Conservation (phyloP, 2,329 filamentous ascomycete species). For the Neofusicoccum kwambonambiense region DNA sequence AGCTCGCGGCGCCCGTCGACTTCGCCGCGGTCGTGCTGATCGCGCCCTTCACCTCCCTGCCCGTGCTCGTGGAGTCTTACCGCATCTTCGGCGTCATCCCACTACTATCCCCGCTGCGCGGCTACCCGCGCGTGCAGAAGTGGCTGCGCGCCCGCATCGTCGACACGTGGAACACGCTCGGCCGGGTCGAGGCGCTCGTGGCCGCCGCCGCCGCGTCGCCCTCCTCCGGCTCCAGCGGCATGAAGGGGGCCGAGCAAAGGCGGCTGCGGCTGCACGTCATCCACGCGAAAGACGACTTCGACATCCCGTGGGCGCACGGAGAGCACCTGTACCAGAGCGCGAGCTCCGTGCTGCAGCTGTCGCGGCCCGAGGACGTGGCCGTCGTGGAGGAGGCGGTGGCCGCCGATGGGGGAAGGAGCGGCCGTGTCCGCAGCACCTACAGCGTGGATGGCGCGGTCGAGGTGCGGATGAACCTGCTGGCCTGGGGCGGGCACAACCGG, state of each 20-base stretch:
- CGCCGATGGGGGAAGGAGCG: constrained; percentile 24
- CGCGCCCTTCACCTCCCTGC: constrained; percentile 74
- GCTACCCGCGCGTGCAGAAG: constrained; percentile 63
- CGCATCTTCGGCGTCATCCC: constrained; percentile 76
- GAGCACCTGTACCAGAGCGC: constrained; percentile 30
- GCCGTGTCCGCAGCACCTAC: constrained; percentile 23
- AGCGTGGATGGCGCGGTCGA: background rate
- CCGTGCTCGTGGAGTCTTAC: constrained; percentile 73
- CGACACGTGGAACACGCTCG: constrained; percentile 78
- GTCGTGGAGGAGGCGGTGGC: background rate
- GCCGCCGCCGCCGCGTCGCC: constrained; percentile 32
- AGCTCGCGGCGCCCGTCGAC: constrained; percentile 36
- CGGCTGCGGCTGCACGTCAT: constrained; percentile 66
- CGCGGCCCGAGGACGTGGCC: constrained; percentile 22
- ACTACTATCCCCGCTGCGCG: constrained; percentile 70
- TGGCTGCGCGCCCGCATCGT: constrained; percentile 63
- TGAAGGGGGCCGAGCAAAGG: too few relatives aligned
- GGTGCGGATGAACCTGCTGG: constrained; percentile 44
- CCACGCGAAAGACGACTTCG: constrained; percentile 76
- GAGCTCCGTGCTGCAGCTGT: constrained; percentile 20
- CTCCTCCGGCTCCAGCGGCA: too few relatives aligned
- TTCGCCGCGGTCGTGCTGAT: constrained; percentile 81
- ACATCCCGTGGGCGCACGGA: constrained; percentile 75
- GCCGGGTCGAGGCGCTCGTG: constrained; percentile 62
- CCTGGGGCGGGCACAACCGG: constrained; percentile 61